Evolutionary conservation across 495 filamentous ascomycete species (phyloP), one percentile per base, ranked within the genome.

Genomic region (Annulohypoxylon stygium): DNA sequence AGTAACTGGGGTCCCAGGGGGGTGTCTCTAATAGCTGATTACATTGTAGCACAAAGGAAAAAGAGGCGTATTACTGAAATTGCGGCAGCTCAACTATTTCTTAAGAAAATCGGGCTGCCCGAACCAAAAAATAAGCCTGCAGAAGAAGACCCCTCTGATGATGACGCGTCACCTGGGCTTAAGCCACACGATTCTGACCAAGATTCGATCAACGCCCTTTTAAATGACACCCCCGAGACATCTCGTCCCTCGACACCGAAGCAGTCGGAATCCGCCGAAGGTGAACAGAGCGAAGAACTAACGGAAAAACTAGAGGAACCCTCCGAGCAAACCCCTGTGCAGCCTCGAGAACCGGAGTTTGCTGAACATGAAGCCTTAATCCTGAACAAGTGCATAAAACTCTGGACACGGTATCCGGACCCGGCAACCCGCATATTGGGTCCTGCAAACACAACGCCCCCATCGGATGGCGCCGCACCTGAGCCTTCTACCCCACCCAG

Each of bases 1-100:
- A 88, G 82, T 4, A 87, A 89, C 23, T 99, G 96, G 96, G 89
- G 90, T 33, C 96, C 96, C 9, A 88, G 97, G 26, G 93, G 95
- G 61, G 91, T 97, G 7, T 95, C 92, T 14, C 86, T 99, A 4
- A 89, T 99, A 23, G 87, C 87, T 23, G 96, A 98, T 75, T 97
- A 91, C 75, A 89, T 97, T 37, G 80, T 81, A 7, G 86, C 90
- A 7, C 89, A 89, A 67, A 93, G 90, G 78, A 90, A 90, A 72
- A 89, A 88, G 75, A 85, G 86, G 65, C 89, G 93, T 10, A 84
- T 91, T 14, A 86, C 90, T 3, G 96, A 98, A 76, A 88, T 98
- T 34, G 93, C 94, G 67, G 90, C 91, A 26, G 91, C 92, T 0
- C 91, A 93, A 65, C 88, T 88, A 2, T 86, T 93, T 37, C 86